Conservation (phyloP, 495 filamentous ascomycete genomes). For the Tuber aestivum region DNA sequence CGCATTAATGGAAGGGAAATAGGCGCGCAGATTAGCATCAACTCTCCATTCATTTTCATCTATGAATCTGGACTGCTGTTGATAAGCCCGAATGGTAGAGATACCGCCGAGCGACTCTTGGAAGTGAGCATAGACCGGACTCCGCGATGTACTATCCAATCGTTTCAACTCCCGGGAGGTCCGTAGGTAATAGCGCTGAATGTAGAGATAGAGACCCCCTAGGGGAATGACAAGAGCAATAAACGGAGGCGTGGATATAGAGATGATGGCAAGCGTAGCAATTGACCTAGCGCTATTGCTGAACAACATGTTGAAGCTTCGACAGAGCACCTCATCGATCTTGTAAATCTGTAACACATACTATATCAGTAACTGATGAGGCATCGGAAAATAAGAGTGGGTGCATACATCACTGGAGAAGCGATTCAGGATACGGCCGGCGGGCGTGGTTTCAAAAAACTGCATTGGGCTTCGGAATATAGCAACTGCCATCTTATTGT, state of each 20-base stretch:
- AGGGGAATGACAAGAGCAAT: slow-evolving; percentile 74
- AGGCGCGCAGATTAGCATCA: slow-evolving; percentile 90
- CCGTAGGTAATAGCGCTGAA: slow-evolving; percentile 94
- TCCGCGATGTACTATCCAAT: slow-evolving; percentile 87
- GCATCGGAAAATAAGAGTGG: slow-evolving; percentile 27
- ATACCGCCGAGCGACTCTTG: slow-evolving; percentile 94
- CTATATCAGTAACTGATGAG: slow-evolving; percentile 35
- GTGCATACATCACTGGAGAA: slow-evolving; percentile 64
- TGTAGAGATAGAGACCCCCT: slow-evolving; percentile 75
- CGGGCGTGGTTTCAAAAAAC: slow-evolving; percentile 98
- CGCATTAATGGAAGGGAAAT: slow-evolving; percentile 92
- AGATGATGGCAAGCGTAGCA: slow-evolving; percentile 84
- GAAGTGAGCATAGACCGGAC: slow-evolving; percentile 97
- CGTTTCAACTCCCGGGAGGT: slow-evolving; percentile 95
- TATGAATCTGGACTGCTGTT: slow-evolving; percentile 78
- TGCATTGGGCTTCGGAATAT: slow-evolving; percentile 98
- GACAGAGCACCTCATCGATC: slow-evolving; percentile 89
- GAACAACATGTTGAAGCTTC: slow-evolving; percentile 91
- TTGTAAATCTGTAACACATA: slow-evolving; percentile 69
- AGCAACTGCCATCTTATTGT: slow-evolving; percentile 95
- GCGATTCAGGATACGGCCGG: slow-evolving; percentile 89
- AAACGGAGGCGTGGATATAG: slow-evolving; percentile 72
- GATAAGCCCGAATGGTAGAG: slow-evolving; percentile 94
- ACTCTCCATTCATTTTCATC: slow-evolving; percentile 97
- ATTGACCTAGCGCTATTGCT: slow-evolving; percentile 75